phyloP scores from a whole-genome alignment of 148 eudicot species.

The Fagopyrum tataricum region DNA sequence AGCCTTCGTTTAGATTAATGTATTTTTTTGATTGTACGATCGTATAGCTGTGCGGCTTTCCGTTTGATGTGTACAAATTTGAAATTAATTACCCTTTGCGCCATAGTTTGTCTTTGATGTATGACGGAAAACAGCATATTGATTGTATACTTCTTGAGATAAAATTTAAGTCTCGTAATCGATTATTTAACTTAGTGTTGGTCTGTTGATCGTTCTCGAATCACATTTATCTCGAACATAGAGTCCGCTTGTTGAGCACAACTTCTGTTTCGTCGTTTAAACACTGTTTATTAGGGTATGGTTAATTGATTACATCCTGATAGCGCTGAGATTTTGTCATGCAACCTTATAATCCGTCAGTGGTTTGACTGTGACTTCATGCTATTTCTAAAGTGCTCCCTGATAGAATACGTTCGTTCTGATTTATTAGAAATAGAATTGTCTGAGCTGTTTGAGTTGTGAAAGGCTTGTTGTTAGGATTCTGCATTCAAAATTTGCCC shows the following conservation, averaged over 20 bases:
- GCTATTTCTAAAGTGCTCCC: background rate
- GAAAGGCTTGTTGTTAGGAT: background rate
- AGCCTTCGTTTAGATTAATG: background rate
- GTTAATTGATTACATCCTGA: background rate
- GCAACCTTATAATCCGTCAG: background rate
- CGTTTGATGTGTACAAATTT: background rate
- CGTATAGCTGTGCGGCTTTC: background rate
- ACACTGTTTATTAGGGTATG: background rate
- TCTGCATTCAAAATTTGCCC: background rate
- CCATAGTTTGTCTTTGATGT: background rate
- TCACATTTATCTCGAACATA: background rate
- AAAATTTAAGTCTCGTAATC: background rate
- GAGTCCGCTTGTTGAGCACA: background rate
- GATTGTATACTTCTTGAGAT: background rate
- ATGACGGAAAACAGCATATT: background rate
- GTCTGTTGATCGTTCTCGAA: background rate
- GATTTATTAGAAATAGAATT: background rate
- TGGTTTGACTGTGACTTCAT: background rate
- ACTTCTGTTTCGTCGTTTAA: background rate
- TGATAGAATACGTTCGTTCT: background rate
- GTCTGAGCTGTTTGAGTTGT: background rate
- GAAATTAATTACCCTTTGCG: background rate
- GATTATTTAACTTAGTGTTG: background rate
- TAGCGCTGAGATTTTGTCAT: background rate
- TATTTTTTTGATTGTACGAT: background rate